Base-by-base conservation (phyloP, 176 grass and related monocot species). In the Ensete ventricosum region DNA sequence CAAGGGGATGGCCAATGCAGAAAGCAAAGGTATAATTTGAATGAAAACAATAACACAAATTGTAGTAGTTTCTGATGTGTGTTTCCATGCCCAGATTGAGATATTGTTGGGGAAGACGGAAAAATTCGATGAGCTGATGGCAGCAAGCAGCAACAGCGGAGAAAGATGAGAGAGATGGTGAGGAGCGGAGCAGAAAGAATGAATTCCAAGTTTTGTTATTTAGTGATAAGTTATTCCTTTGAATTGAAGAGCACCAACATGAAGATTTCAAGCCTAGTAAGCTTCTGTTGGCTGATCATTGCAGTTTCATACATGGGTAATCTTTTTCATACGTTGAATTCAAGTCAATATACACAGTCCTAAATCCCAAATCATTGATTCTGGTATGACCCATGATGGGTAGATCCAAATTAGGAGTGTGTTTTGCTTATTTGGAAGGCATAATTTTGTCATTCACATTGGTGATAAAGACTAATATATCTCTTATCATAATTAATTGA, bases 81-180 rank as follows among this genome's bases (percentile, higher is more conserved):
- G 80, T 17, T 75, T 60, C 27, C 34, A 43, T 75, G 54, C 1
- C 9, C 72, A 96, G 92, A 96, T 96, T 82, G 92, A 96, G 62
- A 96, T 96, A 85, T 52, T 92, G 34, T 64, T 96, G 1, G 87
- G 86, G 1, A 92, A 96, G 89, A 89, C 80, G 0, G 86, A 92
- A 24, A 96, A 90, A 34, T 96, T 89, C 60, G 84, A 89, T 51
- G 89, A 92, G 67, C 80, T 92, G 55, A 92, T 92, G 87, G 29
- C 3, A 4, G 34, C 82, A 1, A 1, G 86, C 88, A 10, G 82
- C 92, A 1, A 85, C 85, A 69, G 89, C 86, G 76, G 87, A 85
- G 80, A 87, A 90, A 68, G 87, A 78, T 7, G 69, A 14, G 4
- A 83, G 67, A 0, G 92, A 81, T 27, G 87, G 76, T 0, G 85